Percentiles rank a stretch among this genome's conserved stretches.
Conservation (phyloP, 495 filamentous ascomycete genomes). For the Penicillium dipodomyicola region DNA sequence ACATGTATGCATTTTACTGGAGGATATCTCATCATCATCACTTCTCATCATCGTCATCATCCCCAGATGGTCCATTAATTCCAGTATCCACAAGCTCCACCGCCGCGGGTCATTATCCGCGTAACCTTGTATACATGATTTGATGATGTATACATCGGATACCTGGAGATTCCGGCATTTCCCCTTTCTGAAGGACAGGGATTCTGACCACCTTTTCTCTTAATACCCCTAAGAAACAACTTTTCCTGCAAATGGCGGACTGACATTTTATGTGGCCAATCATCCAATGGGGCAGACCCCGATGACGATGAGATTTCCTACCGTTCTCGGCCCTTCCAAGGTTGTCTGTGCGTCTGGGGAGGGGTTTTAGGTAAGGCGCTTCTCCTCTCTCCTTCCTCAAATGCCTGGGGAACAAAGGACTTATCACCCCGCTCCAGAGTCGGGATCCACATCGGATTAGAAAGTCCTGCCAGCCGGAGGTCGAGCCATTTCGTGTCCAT, state of each 20-base stretch:
- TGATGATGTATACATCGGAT: not conserved
- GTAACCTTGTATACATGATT: not conserved
- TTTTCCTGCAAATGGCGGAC: not conserved
- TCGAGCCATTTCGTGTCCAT: not conserved
- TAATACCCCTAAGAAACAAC: not conserved
- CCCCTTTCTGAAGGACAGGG: not conserved
- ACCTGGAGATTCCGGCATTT: not conserved
- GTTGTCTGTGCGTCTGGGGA: slow-evolving; percentile 20
- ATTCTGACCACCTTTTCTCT: slow-evolving; percentile 12
- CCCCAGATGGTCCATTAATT: slow-evolving; percentile 11
- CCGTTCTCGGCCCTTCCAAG: slow-evolving; percentile 16
- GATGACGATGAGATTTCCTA: slow-evolving; percentile 30
- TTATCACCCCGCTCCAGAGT: slow-evolving; percentile 1
- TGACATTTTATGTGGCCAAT: slow-evolving; percentile 10
- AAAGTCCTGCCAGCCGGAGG: slow-evolving; percentile 7
- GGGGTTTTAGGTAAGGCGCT: not conserved
- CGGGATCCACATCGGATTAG: slow-evolving; percentile 9
- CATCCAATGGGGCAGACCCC: not conserved
- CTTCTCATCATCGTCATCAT: slow-evolving; percentile 20
- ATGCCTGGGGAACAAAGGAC: slow-evolving; percentile 3
- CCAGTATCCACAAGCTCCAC: slow-evolving; percentile 12
- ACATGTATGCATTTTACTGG: not conserved
- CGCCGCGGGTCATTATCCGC: slow-evolving; percentile 3
- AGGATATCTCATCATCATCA: slow-evolving; percentile 23
- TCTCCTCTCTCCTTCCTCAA: not conserved